These are phyloP conservation scores for Citrus mangshanensis DNA, from an alignment of 345 rosid genomes.

Conservation along the genomic window DNA sequence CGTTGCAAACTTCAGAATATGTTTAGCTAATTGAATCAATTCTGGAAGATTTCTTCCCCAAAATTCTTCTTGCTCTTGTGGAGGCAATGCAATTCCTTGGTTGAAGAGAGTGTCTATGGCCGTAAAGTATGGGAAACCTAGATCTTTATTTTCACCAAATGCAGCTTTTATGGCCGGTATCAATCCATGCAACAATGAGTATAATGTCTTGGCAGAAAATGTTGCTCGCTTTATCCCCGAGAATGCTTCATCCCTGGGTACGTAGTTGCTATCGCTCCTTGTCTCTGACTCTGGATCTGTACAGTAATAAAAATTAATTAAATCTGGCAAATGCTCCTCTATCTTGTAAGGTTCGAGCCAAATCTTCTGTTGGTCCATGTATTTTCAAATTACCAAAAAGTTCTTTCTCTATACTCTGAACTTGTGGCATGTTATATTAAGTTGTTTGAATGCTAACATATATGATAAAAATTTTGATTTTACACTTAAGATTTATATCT, in stretches of 20 bases:
- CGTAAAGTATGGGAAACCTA: slow-evolving; percentile 58
- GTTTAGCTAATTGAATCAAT: slow-evolving; percentile 26
- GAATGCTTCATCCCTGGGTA: slow-evolving; percentile 79
- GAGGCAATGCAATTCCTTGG: slow-evolving; percentile 46
- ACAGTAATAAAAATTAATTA: not conserved
- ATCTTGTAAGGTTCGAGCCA: not conserved
- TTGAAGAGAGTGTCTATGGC: slow-evolving; percentile 64
- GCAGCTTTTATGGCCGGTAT: slow-evolving; percentile 44
- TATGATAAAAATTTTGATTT: too few relatives aligned
- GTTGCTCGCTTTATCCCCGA: slow-evolving; percentile 42
- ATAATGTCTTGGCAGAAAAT: slow-evolving; percentile 55
- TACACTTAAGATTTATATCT: too few relatives aligned
- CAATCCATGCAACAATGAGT: slow-evolving; percentile 53
- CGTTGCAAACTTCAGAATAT: slow-evolving; percentile 49
- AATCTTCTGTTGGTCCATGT: not conserved
- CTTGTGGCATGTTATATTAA: too few relatives aligned
- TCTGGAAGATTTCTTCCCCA: slow-evolving; percentile 46
- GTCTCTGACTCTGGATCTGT: not conserved
- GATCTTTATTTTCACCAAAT: slow-evolving; percentile 25
- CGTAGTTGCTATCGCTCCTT: not conserved
- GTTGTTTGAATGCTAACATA: too few relatives aligned
- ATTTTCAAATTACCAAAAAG: too few relatives aligned
- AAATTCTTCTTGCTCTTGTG: slow-evolving; percentile 28
- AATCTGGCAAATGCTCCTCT: not conserved
- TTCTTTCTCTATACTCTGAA: too few relatives aligned